Evolutionary conservation across 331 rosid genomes (phyloP), one percentile per base, ranked within the genome.

Genomic region (Pyracantha coccinea): DNA sequence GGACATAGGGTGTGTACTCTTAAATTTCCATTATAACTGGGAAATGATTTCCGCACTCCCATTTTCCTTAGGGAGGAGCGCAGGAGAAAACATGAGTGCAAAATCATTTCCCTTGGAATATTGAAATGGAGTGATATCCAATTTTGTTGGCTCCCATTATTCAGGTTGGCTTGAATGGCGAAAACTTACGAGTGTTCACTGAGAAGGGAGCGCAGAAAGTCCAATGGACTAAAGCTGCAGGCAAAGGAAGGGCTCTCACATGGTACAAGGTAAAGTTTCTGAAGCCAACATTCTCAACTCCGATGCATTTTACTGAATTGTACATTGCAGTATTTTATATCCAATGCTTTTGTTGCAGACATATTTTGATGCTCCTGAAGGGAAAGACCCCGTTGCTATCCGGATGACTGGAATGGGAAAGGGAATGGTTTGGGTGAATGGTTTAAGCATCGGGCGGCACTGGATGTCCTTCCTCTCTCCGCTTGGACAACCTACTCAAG

Each of bases 361-460:
- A 68, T 78, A 65, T 58, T 94, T 94, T 62, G 61, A 31, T 11
- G 84, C 87, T 20, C 99, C 99, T 8, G 91, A 84, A 70, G 97
- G 97, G 27, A 83, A 20, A 7, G 85, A 84, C 21, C 97, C 99
- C 0, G 78, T 90, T 63, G 93, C 90, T 6, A 86, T 94, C 55
- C 72, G 92, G 50, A 92, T 90, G 99, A 75, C 14, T 1, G 92
- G 91, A 8, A 92, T 89, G 99, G 87, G 86, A 0, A 94, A 94
- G 77, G 99, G 99, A 73, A 82, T 89, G 85, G 9, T 94, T 23
- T 94, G 91, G 92, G 86, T 94, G 2, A 94, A 94, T 23, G 99
- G 93, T 13, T 21, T 77, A 6, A 81, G 77, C 87, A 80, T 94
- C 27, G 97, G 97, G 11, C 93, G 97, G 2, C 71, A 94, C 73